A percentile compares a stretch with the other conserved stretches of the same genome.
These are phyloP conservation scores for Phlyctochytrium planicorne DNA, from an alignment of 192 early-diverging fungal genomes.

Conservation along the genomic window DNA sequence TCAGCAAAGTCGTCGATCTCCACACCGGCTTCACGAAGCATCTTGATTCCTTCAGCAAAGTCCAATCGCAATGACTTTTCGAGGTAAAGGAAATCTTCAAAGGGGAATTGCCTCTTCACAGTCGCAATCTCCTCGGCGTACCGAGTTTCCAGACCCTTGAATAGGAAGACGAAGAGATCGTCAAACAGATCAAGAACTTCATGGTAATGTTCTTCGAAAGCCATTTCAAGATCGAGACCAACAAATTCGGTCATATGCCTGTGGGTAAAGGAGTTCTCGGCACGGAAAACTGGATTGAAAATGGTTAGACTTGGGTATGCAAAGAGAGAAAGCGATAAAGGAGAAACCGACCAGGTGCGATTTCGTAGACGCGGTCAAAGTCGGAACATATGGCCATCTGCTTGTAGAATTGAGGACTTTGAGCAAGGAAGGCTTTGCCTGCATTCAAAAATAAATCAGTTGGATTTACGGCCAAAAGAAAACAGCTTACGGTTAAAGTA, in stretches of 20 bases:
- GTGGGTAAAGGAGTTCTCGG: slow-evolving; percentile 96
- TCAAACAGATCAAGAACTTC: slow-evolving; percentile 93
- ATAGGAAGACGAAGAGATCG: slow-evolving; percentile 89
- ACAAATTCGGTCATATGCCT: slow-evolving; percentile 99
- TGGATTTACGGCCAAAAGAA: slow-evolving; percentile 20
- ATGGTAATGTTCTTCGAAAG: slow-evolving; percentile 99
- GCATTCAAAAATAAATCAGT: slow-evolving; percentile 19
- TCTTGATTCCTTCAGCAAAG: slow-evolving; percentile 84
- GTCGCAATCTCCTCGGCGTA: slow-evolving; percentile 82
- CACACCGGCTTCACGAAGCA: slow-evolving; percentile 83
- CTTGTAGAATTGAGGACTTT: slow-evolving; percentile 99
- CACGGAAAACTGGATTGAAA: slow-evolving; percentile 81
- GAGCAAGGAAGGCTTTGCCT: slow-evolving; percentile 88
- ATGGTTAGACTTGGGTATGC: no score
- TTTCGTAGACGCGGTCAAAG: slow-evolving; percentile 98
- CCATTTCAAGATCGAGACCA: slow-evolving; percentile 98
- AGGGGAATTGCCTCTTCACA: slow-evolving; percentile 87
- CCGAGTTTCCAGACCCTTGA: slow-evolving; percentile 80
- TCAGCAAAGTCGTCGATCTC: slow-evolving; percentile 94
- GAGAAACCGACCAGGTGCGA: slow-evolving; percentile 60
- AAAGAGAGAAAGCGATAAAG: slow-evolving; percentile 14
- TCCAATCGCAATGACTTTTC: slow-evolving; percentile 80
- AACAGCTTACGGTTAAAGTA: slow-evolving; percentile 87
- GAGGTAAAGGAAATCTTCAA: slow-evolving; percentile 84
- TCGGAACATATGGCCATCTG: slow-evolving; percentile 98